Percentiles rank a stretch among this genome's conserved stretches.
phyloP scores from a whole-genome alignment of 176 grass and related monocot genomes.

The Cenchrus fungigraminus region DNA sequence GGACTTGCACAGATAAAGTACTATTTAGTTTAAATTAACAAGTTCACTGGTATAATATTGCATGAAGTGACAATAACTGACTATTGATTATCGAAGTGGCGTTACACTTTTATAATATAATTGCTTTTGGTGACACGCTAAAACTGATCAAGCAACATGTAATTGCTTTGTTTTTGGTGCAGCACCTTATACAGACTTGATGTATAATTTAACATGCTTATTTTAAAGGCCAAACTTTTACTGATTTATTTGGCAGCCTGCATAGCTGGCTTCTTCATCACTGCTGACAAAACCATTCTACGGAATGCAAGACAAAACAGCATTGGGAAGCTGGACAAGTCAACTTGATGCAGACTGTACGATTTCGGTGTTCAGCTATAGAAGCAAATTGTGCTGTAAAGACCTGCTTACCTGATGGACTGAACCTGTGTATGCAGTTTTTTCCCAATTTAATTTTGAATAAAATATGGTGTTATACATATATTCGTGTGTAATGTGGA shows the following conservation, averaged over 20 bases:
- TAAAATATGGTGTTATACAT: not conserved
- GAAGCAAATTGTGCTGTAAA: not conserved
- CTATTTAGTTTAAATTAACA: constrained; percentile 15
- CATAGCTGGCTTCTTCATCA: constrained; percentile 91
- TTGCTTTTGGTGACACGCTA: not conserved
- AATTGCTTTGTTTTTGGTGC: no score
- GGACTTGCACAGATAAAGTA: not conserved
- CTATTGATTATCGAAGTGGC: not conserved
- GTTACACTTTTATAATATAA: not conserved
- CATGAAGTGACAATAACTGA: not conserved
- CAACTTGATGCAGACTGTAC: constrained; percentile 33
- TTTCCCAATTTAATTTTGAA: not conserved
- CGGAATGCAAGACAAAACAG: constrained; percentile 75
- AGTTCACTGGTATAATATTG: not conserved
- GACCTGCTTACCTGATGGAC: not conserved
- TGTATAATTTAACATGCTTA: not conserved
- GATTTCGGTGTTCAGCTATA: not conserved
- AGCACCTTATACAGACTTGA: not conserved
- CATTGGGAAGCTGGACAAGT: constrained; percentile 71
- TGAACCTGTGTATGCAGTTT: not conserved
- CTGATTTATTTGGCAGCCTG: constrained; percentile 57
- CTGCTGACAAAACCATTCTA: constrained; percentile 78
- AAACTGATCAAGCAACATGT: not conserved
- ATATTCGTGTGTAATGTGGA: not conserved
- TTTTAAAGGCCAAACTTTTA: not conserved